A percentile compares a stretch with the other conserved stretches of the same genome.
Evolutionary conservation across 768 basidiomycete genomes (phyloP).

Genomic region (Boletus eberwhitei): DNA sequence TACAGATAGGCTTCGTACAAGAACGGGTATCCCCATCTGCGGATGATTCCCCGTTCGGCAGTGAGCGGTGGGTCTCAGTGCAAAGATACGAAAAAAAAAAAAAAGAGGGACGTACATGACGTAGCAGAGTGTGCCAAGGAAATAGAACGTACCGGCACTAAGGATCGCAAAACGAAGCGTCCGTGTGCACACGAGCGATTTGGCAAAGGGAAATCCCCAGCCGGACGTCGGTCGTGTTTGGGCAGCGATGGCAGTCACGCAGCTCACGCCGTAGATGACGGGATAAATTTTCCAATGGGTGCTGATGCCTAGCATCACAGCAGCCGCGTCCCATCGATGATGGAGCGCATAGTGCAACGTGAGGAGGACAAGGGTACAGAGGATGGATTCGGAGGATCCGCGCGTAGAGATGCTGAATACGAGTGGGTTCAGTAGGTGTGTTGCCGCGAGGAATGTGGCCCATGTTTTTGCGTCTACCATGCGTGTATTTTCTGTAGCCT

Average conservation of each 20-base stretch:
- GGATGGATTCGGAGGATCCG: slow-evolving; percentile 90
- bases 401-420: slow-evolving; percentile 96
- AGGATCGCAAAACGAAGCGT: slow-evolving; percentile 65
- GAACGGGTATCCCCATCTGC: slow-evolving; percentile 93
- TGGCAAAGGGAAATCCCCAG: slow-evolving; percentile 29
- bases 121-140: slow-evolving; percentile 65
- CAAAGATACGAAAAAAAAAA: slow-evolving; percentile 5
- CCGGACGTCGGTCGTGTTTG: slow-evolving; percentile 17
- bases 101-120: slow-evolving; percentile 61
- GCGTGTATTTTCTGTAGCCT: background rate
- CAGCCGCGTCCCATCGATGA: slow-evolving; percentile 60
- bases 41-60: background rate
- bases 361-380: slow-evolving; percentile 74
- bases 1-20: slow-evolving; percentile 91
- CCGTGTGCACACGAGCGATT: slow-evolving; percentile 44
- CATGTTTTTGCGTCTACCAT: slow-evolving; percentile 8
- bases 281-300: slow-evolving; percentile 99
- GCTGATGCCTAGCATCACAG: slow-evolving; percentile 72
- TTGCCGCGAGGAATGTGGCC: slow-evolving; percentile 57
- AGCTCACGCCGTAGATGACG: slow-evolving; percentile 81
- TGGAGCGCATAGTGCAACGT: slow-evolving; percentile 61
- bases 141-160: slow-evolving; percentile 64
- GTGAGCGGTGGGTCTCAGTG: background rate
- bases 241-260: slow-evolving; percentile 40
- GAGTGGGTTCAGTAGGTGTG: slow-evolving; percentile 91